Evolutionary conservation across 2,329 filamentous ascomycete genomes (phyloP), one percentile per base, ranked within the genome.

Genomic region (Ophiosphaerella korrae): DNA sequence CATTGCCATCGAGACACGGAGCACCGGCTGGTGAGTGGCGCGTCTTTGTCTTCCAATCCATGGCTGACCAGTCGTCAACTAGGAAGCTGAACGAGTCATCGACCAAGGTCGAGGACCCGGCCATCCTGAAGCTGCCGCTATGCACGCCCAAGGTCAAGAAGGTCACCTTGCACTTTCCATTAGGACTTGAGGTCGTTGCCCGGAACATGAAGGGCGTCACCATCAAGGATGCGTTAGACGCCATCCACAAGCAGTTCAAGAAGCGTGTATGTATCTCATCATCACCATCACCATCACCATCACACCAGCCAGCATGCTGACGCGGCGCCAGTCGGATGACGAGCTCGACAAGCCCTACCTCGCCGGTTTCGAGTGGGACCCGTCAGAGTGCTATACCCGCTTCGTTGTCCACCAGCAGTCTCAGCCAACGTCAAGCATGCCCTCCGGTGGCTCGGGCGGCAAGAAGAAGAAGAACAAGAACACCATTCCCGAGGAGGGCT

Each of bases 31-130:
- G 90, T 95, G 84, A 75, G 88, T 75, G 37, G 24, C 43, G 42
- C 34, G 18, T 9, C 34, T 9, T 14, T n/a, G 8, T 7, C n/a
- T 14, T 14, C 12, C 18, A 21, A 21, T 21, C 5, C 18, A 4
- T 21, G 18, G 51, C 63, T 70, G 50, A 69, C 56, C 3, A 33
- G 24, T 54, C 32, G 14, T 12, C 37, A 24, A 4, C 42, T 63
- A 97, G 92, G 93, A 96, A 94, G 79, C 88, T 97, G 73, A 97
- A 97, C 84, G 89, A 87, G 47, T 93, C 92, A 32, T 84, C 91
- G 36, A 78, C 80, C 54, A 83, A 84, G 34, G 75, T 97, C 43
- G 92, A 97, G 26, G 93, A 97, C 64, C 88, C 88, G 68, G 86
- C 92, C 26, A 84, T 88, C 56, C 85, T 97, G 63, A 92, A 92